Evolutionary conservation across 1,284 basidiomycete species (phyloP), one percentile per base, ranked within the genome.

Genomic region (Rhodotorula sp.): DNA sequence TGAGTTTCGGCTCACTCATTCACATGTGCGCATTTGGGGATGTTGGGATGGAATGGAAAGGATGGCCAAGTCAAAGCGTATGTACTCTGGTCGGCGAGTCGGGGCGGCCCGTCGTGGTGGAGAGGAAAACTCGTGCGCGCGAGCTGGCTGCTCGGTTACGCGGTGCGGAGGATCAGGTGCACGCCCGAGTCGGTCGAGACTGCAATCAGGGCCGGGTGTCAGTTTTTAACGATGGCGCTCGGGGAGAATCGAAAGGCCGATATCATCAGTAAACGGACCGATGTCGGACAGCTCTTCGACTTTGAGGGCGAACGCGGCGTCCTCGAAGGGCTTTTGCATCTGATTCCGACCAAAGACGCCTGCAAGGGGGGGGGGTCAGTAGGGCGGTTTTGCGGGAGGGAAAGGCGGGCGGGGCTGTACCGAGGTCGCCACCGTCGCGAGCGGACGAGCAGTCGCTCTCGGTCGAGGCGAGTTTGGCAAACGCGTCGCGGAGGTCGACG

Each of bases 301-400:
- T 67, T 89, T 80, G 71, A 98, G 85, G 1, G 83, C 87, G 81
- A 88, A 97, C 15, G 94, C 87, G 6, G 91, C 91, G 34, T 97
- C 92, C 83, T 98, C 95, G 80, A 99, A 99, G 31, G 93, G 89
- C 82, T 93, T 94, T 83, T 99, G 97, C 97, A 99, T 99, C 84
- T 92, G 90, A 4, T 91, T 92, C 21, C 83, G 86, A 3, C 86
- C 86, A 80, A 99, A 99, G 83, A 84, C 86, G 6, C 97, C 82
- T 50, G 81, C 4, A 19, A 10, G 12, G 57, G 54, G 19, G 1
- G 23, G 14, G n/a, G 47, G 45, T 43, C 28, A 19, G 28, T 31
- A 15, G 26, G n/a, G 10, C n/a, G 21, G 10, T 5, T 7, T 6
- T 21, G 18, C 23, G 38, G 5, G 18, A 8, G 2, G 1, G 60